Evolutionary conservation across 768 basidiomycete genomes (phyloP).

Genomic region (Phlegmacium glaucopus): DNA sequence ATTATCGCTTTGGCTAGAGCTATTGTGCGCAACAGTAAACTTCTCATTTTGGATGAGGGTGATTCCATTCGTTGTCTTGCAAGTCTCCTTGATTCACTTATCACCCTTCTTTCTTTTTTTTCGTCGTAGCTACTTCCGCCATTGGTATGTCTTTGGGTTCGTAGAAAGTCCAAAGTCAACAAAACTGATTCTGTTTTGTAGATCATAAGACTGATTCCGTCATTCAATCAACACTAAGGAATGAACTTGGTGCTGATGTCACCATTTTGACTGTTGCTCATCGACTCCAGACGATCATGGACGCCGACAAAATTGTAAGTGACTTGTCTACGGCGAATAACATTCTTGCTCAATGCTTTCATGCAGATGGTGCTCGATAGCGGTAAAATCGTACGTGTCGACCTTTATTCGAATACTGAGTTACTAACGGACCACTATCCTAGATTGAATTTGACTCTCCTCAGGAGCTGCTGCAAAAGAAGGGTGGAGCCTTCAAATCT

Average conservation of each 20-base stretch:
- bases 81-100: background rate
- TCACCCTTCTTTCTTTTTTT: background rate
- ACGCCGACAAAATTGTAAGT: slow-evolving; percentile 51
- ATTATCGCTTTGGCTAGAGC: slow-evolving; percentile 63
- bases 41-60: slow-evolving; percentile 62
- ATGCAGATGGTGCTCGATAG: slow-evolving; percentile 46
- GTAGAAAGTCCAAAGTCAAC: background rate
- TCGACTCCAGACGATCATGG: slow-evolving; percentile 61
- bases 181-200: slow-evolving; percentile 11
- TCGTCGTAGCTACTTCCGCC: slow-evolving; percentile 34
- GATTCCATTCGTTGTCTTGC: no score
- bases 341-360: background rate
- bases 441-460: slow-evolving; percentile 55
- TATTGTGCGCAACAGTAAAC: slow-evolving; percentile 49
- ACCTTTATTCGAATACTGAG: background rate
- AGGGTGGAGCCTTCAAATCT: slow-evolving; percentile 47
- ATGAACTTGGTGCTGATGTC: slow-evolving; percentile 56
- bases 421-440: background rate
- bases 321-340: background rate
- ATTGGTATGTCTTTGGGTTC: slow-evolving; percentile 31
- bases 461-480: slow-evolving; percentile 43
- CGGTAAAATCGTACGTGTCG: slow-evolving; percentile 31
- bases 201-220: slow-evolving; percentile 62
- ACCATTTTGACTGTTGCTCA: slow-evolving; percentile 68
- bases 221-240: slow-evolving; percentile 66